phyloP scores from a whole-genome alignment of 2,329 filamentous ascomycete species.

The Alternaria viburni region DNA sequence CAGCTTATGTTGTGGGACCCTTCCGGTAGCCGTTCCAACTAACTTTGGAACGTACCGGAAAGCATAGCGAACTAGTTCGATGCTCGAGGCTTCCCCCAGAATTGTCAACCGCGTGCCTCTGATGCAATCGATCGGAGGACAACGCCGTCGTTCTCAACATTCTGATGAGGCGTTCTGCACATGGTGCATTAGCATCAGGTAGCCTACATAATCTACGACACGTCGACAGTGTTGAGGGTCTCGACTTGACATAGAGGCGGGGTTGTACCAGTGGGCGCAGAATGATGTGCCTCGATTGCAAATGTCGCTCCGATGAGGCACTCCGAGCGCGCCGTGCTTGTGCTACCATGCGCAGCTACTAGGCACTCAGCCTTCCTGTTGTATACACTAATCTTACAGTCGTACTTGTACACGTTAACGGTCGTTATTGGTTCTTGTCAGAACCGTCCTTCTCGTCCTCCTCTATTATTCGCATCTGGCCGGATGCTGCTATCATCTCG shows the following conservation, averaged over 20 bases:
- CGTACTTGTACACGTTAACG: conserved; percentile 18
- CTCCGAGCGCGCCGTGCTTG: neutral
- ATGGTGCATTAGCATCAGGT: neutral
- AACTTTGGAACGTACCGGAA: neutral
- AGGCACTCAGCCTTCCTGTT: conserved; percentile 4
- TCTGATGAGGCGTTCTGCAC: neutral
- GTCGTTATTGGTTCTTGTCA: conserved; percentile 21
- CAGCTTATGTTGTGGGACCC: neutral
- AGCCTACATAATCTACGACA: neutral
- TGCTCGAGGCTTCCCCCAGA: too few relatives aligned
- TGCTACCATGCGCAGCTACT: neutral
- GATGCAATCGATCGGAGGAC: neutral
- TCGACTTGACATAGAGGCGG: neutral
- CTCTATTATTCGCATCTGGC: conserved; percentile 49
- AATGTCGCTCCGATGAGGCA: neutral
- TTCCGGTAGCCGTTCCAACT: neutral
- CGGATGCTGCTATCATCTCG: conserved; percentile 48
- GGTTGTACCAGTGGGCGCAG: neutral
- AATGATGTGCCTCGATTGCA: neutral
- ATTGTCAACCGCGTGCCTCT: neutral
- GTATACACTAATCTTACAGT: conserved; percentile 34
- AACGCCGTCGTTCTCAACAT: neutral
- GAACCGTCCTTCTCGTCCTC: conserved; percentile 17
- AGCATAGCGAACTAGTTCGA: neutral
- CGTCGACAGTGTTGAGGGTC: neutral